phyloP scores from a whole-genome alignment of 2,329 filamentous ascomycete species.

The Aspergillus ustus region DNA sequence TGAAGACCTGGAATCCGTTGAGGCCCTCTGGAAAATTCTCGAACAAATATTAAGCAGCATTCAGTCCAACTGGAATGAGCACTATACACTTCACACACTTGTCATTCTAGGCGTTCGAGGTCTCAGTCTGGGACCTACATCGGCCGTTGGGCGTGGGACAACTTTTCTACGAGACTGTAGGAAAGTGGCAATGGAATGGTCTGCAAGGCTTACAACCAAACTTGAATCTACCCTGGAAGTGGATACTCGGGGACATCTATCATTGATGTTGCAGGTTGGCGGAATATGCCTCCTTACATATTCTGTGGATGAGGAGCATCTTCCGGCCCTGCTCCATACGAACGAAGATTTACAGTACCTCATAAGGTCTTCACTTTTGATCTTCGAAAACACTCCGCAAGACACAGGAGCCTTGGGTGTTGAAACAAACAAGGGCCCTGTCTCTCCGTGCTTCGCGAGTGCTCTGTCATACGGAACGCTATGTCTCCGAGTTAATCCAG shows the following conservation, averaged over 20 bases:
- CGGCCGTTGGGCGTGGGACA: neutral
- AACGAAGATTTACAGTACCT: conserved; percentile 16
- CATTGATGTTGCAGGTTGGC: conserved; percentile 13
- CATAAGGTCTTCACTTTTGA: conserved; percentile 15
- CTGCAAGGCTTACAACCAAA: conserved; percentile 3
- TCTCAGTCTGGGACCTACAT: conserved; percentile 14
- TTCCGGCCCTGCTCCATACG: conserved; percentile 7
- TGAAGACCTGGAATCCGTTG: conserved; percentile 24
- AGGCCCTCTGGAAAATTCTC: conserved; percentile 40
- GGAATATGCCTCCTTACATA: conserved; percentile 20
- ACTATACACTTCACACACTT: conserved; percentile 37
- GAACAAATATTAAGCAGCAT: conserved; percentile 38
- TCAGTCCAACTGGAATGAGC: conserved; percentile 56
- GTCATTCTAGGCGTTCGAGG: conserved; percentile 13
- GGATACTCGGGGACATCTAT: neutral
- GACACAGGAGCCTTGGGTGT: neutral
- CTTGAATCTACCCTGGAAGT: neutral
- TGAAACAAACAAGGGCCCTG: neutral
- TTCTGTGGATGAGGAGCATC: conserved; percentile 12
- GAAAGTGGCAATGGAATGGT: conserved; percentile 14
- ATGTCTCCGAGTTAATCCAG: conserved; percentile 8
- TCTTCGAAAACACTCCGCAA: conserved; percentile 18
- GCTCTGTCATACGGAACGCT: conserved; percentile 11
- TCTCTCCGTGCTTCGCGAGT: conserved; percentile 13
- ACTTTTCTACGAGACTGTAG: conserved; percentile 9